Base-by-base conservation (phyloP, 2,329 filamentous ascomycete species). In the Fusarium sp. region DNA sequence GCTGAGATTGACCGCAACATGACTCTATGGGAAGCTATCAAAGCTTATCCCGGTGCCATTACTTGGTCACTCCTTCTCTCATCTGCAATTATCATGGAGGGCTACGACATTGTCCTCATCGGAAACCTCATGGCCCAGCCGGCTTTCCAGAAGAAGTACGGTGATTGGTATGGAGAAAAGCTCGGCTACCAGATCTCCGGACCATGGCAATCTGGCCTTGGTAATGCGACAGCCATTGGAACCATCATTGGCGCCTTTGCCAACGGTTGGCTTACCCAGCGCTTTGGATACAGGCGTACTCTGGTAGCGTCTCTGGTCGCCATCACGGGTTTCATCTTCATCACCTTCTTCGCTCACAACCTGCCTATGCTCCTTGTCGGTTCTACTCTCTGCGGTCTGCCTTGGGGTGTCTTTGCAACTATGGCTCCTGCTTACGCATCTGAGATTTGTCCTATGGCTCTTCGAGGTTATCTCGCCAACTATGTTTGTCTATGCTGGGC, bases 401-500 rank as follows among this genome's bases (percentile, higher is more conserved):
- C 80, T 0, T 80, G 79, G 72, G 82, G 82, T 8, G 76, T 83
- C 16, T 84, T 83, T 56, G 78, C 79, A 11, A 82, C 79, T 4
- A 79, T 78, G 6, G 79, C 76, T 0, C 81, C 82, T 0, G 77
- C 83, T 0, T 84, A 84, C 42, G 81, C 82, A 4, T 79, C 81
- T 2, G 83, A 84, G 58, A 79, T 84, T 1, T 79, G 77, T 8
- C 83, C 83, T 0, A 68, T 80, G 6, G 75, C 76, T 2, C 74
- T 84, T 12, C 77, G 83, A 11, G 79, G 77, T 4, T 79, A 82
- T 49, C 74, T 84, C 2, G 81, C 81, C 1, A 75, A 78, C 2
- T 83, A 78, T 31, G 76, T 82, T 54, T 83, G 83, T 70, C 75
- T 83, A 5, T 83, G 80, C 67, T 83, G 78, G 74, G 78, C 76